Evolutionary conservation across 1,284 basidiomycete species (phyloP).

Genomic region (Cryptococcus jaspeensis): DNA sequence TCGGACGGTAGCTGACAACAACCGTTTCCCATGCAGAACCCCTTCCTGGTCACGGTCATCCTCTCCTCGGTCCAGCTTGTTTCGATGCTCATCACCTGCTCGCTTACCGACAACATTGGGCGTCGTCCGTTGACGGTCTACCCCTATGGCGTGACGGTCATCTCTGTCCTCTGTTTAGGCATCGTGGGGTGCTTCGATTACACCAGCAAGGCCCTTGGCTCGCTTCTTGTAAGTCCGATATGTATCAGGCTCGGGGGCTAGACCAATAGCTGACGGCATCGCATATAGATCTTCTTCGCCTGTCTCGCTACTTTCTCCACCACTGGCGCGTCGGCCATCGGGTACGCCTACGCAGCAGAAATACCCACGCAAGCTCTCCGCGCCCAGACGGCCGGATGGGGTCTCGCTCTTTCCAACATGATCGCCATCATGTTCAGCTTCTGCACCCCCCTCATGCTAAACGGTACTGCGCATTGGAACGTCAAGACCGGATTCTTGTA

Average conservation of each 20-base stretch:
- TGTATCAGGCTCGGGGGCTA: too few species aligned
- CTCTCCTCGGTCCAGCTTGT: constrained; percentile 32
- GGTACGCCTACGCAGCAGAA: constrained; percentile 28
- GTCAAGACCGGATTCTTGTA: constrained; percentile 27
- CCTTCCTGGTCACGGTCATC: constrained; percentile 37
- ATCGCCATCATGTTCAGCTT: constrained; percentile 27
- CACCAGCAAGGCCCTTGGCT: constrained; percentile 20
- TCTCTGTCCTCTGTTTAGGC: constrained; percentile 28
- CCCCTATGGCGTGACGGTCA: constrained; percentile 23
- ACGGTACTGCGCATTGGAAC: constrained; percentile 14
- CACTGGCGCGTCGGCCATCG: constrained; percentile 24
- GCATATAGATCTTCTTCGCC: constrained; percentile 21
- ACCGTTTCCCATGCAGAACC: constrained; percentile 3
- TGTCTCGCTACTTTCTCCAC: constrained; percentile 27
- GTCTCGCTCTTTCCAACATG: constrained; percentile 18
- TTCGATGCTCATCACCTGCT: constrained; percentile 13
- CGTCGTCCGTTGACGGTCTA: constrained; percentile 31
- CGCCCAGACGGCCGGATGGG: constrained; percentile 26
- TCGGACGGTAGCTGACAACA: too few species aligned
- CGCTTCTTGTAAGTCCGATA: constrained; percentile 18
- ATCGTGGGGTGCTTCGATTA: constrained; percentile 36
- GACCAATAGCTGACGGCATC: neutral
- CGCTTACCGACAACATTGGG: constrained; percentile 24
- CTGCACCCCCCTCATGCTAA: constrained; percentile 17
- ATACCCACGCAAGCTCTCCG: constrained; percentile 26